Conservation (phyloP, 2,329 filamentous ascomycete species). For the Nigrospora osmanthi region DNA sequence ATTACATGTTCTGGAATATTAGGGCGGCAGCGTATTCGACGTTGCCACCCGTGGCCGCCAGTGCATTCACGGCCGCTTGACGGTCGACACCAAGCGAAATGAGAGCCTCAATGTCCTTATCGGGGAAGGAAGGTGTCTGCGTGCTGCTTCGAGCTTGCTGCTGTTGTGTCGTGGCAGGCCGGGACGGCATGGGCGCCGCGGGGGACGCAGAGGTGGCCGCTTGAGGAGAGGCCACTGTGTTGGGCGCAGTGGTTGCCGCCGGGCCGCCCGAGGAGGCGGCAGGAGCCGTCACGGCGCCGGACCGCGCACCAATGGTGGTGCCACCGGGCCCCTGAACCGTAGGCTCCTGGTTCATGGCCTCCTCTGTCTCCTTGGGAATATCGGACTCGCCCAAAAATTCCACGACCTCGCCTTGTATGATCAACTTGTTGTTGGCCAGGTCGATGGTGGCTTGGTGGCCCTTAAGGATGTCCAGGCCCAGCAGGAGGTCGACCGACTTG, state of each 20-base stretch:
- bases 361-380: conserved; percentile 78
- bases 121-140: conserved; percentile 33
- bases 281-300: conserved; percentile 64
- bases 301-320: conserved; percentile 77
- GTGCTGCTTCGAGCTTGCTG: conserved; percentile 13
- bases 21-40: conserved; percentile 82
- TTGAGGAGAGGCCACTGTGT: conserved; percentile 12
- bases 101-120: conserved; percentile 67
- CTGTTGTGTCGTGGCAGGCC: conserved; percentile 16
- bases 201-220: conserved; percentile 8
- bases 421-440: conserved; percentile 71
- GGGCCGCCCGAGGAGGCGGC: conserved; percentile 19
- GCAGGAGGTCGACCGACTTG: conserved; percentile 86
- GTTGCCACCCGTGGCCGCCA: conserved; percentile 78
- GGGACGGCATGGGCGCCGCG: conserved; percentile 10
- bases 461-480: conserved; percentile 95
- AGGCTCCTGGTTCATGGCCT: conserved; percentile 68
- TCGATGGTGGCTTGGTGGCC: conserved; percentile 92
- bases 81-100: conserved; percentile 70
- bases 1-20: conserved; percentile 47
- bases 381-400: conserved; percentile 88
- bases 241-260: conserved; percentile 10
- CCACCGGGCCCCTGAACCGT: conserved; percentile 79
- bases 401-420: conserved; percentile 84
- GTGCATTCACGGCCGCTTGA: conserved; percentile 68